These are phyloP conservation scores for Gigaspora rosea DNA, from an alignment of 192 early-diverging fungal genomes.

Conservation along the genomic window DNA sequence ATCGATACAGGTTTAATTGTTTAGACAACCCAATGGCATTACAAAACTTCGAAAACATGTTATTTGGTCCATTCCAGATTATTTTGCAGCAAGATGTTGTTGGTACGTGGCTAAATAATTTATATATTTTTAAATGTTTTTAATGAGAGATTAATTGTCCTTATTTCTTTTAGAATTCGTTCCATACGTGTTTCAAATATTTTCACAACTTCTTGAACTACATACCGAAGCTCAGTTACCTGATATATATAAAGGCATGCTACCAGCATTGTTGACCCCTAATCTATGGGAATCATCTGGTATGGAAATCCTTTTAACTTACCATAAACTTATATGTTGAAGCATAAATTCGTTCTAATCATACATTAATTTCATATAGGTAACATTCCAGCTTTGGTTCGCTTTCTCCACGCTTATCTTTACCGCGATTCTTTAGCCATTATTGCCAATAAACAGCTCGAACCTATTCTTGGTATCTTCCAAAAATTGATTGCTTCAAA, in stretches of 20 bases:
- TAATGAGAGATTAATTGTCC: not conserved
- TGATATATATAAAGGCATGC: constrained; percentile 67
- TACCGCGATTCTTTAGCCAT: constrained; percentile 70
- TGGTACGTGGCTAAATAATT: constrained; percentile 37
- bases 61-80: constrained; percentile 87
- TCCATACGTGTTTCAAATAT: constrained; percentile 97
- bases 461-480: constrained; percentile 89
- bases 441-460: constrained; percentile 68
- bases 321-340: not conserved
- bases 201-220: constrained; percentile 83
- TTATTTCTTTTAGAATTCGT: constrained; percentile 70
- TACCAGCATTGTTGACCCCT: constrained; percentile 83
- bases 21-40: constrained; percentile 67
- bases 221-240: constrained; percentile 70
- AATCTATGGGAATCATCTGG: constrained; percentile 83
- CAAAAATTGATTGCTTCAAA: constrained; percentile 88
- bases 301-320: constrained; percentile 23
- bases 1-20: constrained; percentile 70
- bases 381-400: constrained; percentile 94
- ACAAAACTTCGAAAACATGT: constrained; percentile 77
- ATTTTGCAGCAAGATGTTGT: constrained; percentile 83
- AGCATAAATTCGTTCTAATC: not conserved
- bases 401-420: constrained; percentile 85
- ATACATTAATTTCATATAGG: constrained; percentile 39
- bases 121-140: not conserved